These are phyloP conservation scores for Coemansia sp. DNA, from an alignment of 192 early-diverging fungal species.

Conservation along the genomic window DNA sequence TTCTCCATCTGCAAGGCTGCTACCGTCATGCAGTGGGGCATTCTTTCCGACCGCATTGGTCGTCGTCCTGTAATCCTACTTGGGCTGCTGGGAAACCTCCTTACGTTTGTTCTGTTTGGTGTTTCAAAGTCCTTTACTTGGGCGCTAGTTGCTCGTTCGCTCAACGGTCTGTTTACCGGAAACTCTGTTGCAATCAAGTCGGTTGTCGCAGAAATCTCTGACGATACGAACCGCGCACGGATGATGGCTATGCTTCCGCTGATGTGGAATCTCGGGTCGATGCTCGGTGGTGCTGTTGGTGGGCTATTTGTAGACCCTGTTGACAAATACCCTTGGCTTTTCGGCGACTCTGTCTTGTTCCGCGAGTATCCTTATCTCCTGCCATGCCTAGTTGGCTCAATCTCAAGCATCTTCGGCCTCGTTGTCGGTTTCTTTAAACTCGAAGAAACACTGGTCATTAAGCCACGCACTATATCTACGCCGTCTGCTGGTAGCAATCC, in stretches of 20 bases:
- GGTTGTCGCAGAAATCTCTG: constrained; percentile 81
- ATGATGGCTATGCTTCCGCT: constrained; percentile 74
- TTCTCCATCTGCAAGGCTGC: too few species aligned
- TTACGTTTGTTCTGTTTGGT: too few species aligned
- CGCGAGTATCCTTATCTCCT: constrained; percentile 73
- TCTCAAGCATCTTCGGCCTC: constrained; percentile 62
- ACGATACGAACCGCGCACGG: constrained; percentile 68
- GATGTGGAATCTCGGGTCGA: constrained; percentile 66
- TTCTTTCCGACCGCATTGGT: too few species aligned
- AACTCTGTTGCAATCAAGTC: constrained; percentile 78
- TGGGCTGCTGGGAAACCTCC: too few species aligned
- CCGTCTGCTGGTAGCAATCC: background rate
- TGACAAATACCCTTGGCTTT: constrained; percentile 59
- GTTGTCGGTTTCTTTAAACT: constrained; percentile 61
- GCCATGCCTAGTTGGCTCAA: constrained; percentile 71
- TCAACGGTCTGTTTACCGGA: constrained; percentile 71
- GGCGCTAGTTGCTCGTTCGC: constrained; percentile 52
- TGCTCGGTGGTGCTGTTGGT: constrained; percentile 67
- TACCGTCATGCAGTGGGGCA: too few species aligned
- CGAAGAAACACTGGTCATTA: constrained; percentile 53
- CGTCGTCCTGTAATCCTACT: too few species aligned
- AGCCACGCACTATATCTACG: background rate
- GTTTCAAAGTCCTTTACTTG: too few species aligned
- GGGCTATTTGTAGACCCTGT: constrained; percentile 77
- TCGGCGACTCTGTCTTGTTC: constrained; percentile 61